phyloP scores from a whole-genome alignment of 176 grass and related monocot genomes.

The Aegilops bicornis region DNA sequence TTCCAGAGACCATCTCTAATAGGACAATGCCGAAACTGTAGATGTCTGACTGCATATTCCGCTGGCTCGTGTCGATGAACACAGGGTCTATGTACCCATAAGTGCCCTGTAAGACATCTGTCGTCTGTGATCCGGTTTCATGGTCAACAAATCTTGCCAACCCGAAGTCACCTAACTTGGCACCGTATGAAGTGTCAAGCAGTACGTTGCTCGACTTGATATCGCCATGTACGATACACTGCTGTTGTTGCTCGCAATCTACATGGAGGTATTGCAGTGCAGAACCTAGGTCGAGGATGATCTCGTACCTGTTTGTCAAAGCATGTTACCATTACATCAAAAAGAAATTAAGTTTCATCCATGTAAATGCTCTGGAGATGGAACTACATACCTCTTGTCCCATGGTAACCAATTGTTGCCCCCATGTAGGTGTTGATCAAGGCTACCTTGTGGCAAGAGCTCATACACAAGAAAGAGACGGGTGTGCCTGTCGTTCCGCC shows the following conservation, averaged over 20 bases:
- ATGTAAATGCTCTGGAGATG: no score
- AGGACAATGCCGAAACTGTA: constrained; percentile 1
- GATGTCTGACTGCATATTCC: constrained; percentile 4
- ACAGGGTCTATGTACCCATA: neutral
- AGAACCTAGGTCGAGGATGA: neutral
- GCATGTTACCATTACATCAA: no score
- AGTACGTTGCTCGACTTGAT: neutral
- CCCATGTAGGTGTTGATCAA: neutral
- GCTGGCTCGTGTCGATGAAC: neutral
- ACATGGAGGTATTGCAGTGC: constrained; percentile 1
- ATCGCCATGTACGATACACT: neutral
- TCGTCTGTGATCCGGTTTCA: neutral
- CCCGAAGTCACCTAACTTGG: neutral
- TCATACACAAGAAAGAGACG: neutral
- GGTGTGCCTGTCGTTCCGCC: neutral
- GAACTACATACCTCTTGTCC: neutral
- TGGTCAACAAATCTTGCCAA: neutral
- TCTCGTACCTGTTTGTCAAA: neutral
- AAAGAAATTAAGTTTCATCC: no score
- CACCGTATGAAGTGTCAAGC: neutral
- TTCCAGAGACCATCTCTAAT: neutral
- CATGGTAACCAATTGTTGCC: constrained; percentile 4
- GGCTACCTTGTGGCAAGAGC: neutral
- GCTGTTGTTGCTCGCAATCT: neutral
- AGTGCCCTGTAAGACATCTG: neutral